phyloP scores from a whole-genome alignment of 2,329 filamentous ascomycete genomes.

The Aureobasidium sp. region DNA sequence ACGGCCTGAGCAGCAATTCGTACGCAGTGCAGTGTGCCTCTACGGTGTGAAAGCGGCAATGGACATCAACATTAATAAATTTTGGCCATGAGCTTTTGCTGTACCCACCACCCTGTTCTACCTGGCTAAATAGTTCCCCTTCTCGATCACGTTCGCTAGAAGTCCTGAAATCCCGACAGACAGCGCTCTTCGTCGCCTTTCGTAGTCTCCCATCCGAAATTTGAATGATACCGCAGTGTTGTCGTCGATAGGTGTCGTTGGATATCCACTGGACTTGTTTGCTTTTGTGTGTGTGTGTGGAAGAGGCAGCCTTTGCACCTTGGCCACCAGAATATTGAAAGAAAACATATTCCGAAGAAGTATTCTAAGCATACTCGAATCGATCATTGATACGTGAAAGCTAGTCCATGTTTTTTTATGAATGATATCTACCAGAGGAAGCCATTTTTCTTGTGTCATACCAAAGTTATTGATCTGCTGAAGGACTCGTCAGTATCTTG shows the following conservation, averaged over 20 bases:
- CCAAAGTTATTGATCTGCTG: neutral
- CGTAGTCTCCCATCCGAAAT: neutral
- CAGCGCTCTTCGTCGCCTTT: neutral
- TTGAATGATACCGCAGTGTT: neutral
- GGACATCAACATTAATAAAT: too few relatives aligned
- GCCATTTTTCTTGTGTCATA: neutral
- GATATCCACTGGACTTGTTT: neutral
- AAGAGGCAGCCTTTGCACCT: neutral
- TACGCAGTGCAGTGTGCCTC: neutral
- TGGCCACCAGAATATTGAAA: neutral
- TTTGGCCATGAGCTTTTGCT: neutral
- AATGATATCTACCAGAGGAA: neutral
- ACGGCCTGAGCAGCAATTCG: neutral
- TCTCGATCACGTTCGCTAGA: neutral
- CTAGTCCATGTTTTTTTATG: neutral
- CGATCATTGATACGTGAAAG: neutral
- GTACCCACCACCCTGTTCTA: neutral
- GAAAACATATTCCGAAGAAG: neutral
- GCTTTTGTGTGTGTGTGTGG: too few relatives aligned
- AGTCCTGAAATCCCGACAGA: neutral
- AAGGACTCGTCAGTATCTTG: neutral
- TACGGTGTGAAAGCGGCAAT: neutral
- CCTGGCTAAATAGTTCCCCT: neutral
- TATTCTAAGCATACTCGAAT: neutral
- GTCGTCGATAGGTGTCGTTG: neutral